Conservation (phyloP, 208 protist genomes). For the Leishmania turanica region DNA sequence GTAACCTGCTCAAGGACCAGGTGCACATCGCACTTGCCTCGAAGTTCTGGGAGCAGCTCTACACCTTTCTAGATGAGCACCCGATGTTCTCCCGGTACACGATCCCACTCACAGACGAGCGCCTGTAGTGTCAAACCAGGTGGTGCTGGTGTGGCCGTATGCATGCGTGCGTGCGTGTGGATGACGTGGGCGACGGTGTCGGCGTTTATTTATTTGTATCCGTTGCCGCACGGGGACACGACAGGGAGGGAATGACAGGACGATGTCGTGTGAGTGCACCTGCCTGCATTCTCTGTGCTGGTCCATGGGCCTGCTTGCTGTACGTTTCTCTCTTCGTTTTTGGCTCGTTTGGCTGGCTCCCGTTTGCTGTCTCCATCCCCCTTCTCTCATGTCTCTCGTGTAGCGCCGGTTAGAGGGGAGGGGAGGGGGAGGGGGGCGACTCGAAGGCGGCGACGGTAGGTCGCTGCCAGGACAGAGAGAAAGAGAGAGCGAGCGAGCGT, state of each 20-base stretch:
- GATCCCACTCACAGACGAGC: constrained; percentile 45
- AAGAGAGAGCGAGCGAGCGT: neutral
- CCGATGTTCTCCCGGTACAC: constrained; percentile 80
- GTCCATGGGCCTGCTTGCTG: neutral
- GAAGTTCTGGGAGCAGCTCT: constrained; percentile 85
- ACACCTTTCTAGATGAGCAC: constrained; percentile 78
- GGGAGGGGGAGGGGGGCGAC: neutral
- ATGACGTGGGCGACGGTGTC: neutral
- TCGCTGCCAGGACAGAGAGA: neutral
- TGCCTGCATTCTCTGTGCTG: neutral
- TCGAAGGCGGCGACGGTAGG: neutral
- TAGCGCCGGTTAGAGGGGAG: neutral
- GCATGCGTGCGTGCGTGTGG: neutral
- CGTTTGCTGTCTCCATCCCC: neutral
- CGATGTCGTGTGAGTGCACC: neutral
- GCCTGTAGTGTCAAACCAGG: constrained; percentile 1
- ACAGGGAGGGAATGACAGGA: neutral
- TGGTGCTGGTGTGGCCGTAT: neutral
- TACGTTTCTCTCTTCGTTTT: neutral
- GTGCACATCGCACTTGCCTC: constrained; percentile 78
- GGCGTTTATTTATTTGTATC: neutral
- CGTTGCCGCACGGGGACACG: neutral
- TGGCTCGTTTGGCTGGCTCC: neutral
- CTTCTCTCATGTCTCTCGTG: neutral
- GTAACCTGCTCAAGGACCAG: constrained; percentile 75